Base-by-base conservation (phyloP, 768 basidiomycete genomes). In the Kwoniella pini region DNA sequence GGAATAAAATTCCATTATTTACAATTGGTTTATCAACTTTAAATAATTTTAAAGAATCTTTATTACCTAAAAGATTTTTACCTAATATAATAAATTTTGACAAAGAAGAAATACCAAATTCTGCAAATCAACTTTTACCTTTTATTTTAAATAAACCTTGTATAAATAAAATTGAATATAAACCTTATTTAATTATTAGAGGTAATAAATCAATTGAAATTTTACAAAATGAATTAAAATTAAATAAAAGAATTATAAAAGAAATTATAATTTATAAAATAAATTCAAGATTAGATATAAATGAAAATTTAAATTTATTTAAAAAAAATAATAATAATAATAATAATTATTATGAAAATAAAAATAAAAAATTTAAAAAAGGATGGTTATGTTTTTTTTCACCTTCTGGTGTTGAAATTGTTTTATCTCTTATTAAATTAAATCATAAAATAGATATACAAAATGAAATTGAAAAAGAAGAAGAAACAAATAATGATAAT, bases 321-420 rank as follows among this genome's bases (percentile, higher is more conserved):
- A 44, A 26, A n/a, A 10, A n/a, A 15, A 42, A 38, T 19, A 10
- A n/a, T 11, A 30, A 24, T 22, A 0, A 19, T 5, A 5, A 33
- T 42, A n/a, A 28, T 6, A 28, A 12, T 15, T 24, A 24, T 13
- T 22, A 27, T 43, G n/a, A 4, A 42, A 24, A 22, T 44, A 2
- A 21, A 39, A 21, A 38, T 22, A 27, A 13, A 22, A 28, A 26
- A n/a, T 3, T 26, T 4, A 38, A 13, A 40, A 59, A 59, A 28
- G 59, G 59, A 46, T 61, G 59, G 59, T 33, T 61, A 27, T 43
- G 39, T 3, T 61, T 61, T 52, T 61, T 53, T 22, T 61, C 59
- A 11, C 59, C 59, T 17, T 54, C 52, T 12, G 49, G 48, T 4
- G 59, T 43, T 2, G 53, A 40, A n/a, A 28, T 61, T 6, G 59